Percentiles rank a stretch among this genome's conserved stretches.
These are phyloP conservation scores for Penicillium turbatum DNA, from an alignment of 495 filamentous ascomycete genomes.

Conservation along the genomic window DNA sequence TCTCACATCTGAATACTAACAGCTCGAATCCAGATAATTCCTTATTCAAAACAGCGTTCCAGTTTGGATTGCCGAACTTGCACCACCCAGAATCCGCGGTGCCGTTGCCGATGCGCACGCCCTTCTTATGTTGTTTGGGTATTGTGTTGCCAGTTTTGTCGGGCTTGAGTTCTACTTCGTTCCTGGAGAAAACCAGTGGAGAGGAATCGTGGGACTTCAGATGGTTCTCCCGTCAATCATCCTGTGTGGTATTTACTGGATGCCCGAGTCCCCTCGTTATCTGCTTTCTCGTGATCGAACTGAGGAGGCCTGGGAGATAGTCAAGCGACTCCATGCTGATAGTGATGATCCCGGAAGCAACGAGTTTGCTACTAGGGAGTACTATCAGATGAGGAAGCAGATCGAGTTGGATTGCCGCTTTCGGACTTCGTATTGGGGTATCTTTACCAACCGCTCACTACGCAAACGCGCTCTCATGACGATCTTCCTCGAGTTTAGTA, in stretches of 20 bases:
- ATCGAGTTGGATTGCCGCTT: slow-evolving; percentile 1
- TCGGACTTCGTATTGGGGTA: background rate
- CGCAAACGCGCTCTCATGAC: background rate
- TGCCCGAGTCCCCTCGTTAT: slow-evolving; percentile 10
- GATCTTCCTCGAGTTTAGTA: background rate
- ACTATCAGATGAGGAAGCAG: slow-evolving; percentile 9
- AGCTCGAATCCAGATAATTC: background rate
- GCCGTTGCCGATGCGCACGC: background rate
- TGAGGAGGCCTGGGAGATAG: slow-evolving; percentile 1
- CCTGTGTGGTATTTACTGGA: background rate
- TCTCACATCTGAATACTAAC: too few relatives aligned
- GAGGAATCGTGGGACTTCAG: background rate
- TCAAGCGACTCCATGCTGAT: background rate
- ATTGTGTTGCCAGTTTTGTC: background rate
- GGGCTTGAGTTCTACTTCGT: background rate
- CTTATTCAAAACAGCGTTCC: slow-evolving; percentile 2
- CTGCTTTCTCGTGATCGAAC: background rate
- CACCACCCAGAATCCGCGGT: slow-evolving; percentile 3
- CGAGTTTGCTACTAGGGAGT: slow-evolving; percentile 5
- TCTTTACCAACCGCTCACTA: background rate
- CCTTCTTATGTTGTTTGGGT: background rate
- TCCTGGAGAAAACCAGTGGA: background rate
- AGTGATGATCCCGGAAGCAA: background rate
- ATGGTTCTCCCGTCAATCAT: background rate
- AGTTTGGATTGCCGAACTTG: slow-evolving; percentile 4